Conservation (phyloP, 1,284 basidiomycete genomes). For the Fomitopsis palustris region DNA sequence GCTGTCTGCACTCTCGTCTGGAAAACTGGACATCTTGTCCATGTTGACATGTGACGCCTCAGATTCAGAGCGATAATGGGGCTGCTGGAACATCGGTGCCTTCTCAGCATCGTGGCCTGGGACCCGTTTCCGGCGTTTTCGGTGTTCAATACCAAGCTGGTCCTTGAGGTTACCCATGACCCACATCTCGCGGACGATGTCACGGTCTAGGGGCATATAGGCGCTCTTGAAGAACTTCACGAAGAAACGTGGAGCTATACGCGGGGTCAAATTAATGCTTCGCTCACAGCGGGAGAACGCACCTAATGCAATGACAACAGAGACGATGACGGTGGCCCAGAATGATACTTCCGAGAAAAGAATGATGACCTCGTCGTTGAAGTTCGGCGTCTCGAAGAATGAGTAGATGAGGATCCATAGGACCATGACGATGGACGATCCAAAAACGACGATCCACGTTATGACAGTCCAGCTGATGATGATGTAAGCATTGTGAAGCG, state of each 20-base stretch:
- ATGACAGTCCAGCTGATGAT: conserved; percentile 78
- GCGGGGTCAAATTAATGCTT: conserved; percentile 4
- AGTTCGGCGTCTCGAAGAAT: conserved; percentile 48
- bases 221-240: conserved; percentile 65
- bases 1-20: conserved; percentile 15
- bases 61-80: conserved; percentile 60
- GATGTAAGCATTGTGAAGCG: conserved; percentile 7
- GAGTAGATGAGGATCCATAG: conserved; percentile 88
- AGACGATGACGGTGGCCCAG: conserved; percentile 76
- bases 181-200: conserved; percentile 90
- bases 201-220: conserved; percentile 75
- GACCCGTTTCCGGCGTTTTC: conserved; percentile 38
- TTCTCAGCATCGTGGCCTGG: conserved; percentile 43
- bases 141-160: conserved; percentile 68
- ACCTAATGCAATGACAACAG: conserved; percentile 71
- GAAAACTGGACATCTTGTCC: conserved; percentile 6
- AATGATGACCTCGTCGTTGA: conserved; percentile 69
- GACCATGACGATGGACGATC: conserved; percentile 78
- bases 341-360: conserved; percentile 80
- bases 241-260: conserved; percentile 66
- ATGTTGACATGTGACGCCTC: conserved; percentile 41
- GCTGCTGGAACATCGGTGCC: conserved; percentile 64
- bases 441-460: conserved; percentile 76
- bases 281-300: conserved; percentile 24
- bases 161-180: conserved; percentile 83